These are phyloP conservation scores for Theileria luwenshuni DNA, from an alignment of 169 alveolate species.

Conservation along the genomic window DNA sequence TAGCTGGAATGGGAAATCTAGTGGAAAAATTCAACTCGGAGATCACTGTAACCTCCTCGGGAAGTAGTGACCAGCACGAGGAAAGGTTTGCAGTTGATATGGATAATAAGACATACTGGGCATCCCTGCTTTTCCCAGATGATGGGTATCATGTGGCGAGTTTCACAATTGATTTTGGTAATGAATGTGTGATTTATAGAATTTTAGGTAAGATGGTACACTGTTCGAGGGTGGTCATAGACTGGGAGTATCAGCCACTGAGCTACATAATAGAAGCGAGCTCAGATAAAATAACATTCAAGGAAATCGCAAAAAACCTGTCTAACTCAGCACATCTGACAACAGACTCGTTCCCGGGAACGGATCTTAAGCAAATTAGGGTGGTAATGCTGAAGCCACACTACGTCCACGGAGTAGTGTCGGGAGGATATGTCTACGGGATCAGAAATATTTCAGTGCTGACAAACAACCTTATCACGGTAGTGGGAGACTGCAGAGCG, in stretches of 20 bases:
- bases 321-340: slow-evolving; percentile 79
- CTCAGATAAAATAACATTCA: slow-evolving; percentile 75
- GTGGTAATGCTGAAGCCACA: slow-evolving; percentile 86
- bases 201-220: slow-evolving; percentile 58
- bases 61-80: slow-evolving; percentile 72
- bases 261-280: slow-evolving; percentile 82
- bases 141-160: slow-evolving; percentile 70
- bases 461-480: slow-evolving; percentile 82
- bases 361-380: slow-evolving; percentile 75
- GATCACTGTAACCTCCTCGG: slow-evolving; percentile 44
- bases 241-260: slow-evolving; percentile 90
- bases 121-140: slow-evolving; percentile 81
- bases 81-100: slow-evolving; percentile 81
- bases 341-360: slow-evolving; percentile 75
- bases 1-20: slow-evolving; percentile 83
- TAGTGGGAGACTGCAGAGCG: slow-evolving; percentile 82
- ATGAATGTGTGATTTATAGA: not conserved
- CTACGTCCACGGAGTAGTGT: slow-evolving; percentile 80
- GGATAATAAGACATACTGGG: slow-evolving; percentile 87
- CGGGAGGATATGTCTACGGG: slow-evolving; percentile 82
- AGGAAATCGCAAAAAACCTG: slow-evolving; percentile 68
- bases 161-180: slow-evolving; percentile 77
- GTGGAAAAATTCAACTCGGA: slow-evolving; percentile 41
- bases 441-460: slow-evolving; percentile 82
- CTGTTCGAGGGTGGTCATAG: slow-evolving; percentile 76